A percentile compares a stretch with the other conserved stretches of the same genome.
phyloP scores from a whole-genome alignment of 108 stramenopile species.

The Cyclotella baltica region DNA sequence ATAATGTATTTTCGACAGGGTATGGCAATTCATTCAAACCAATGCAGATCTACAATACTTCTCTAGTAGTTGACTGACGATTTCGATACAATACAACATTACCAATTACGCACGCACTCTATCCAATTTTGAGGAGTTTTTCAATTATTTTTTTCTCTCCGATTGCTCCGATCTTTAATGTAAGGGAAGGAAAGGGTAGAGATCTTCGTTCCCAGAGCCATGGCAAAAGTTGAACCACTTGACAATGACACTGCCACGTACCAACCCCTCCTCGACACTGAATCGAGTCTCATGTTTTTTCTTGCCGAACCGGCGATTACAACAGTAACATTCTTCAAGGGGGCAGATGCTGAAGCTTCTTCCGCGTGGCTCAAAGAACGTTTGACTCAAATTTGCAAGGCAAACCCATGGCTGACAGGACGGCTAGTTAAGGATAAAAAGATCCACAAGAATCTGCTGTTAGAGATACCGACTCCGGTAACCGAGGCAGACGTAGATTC shows the following conservation, averaged over 20 bases:
- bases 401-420: constrained; percentile 35
- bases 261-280: constrained; percentile 25
- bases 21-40: too few species aligned
- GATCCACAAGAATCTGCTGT: constrained; percentile 17
- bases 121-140: too few species aligned
- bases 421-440: constrained; percentile 22
- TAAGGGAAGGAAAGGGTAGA: too few species aligned
- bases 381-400: constrained; percentile 14
- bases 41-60: too few species aligned
- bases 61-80: too few species aligned
- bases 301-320: constrained; percentile 23
- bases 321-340: constrained; percentile 23
- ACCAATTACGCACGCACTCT: too few species aligned
- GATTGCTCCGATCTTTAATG: too few species aligned
- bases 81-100: too few species aligned
- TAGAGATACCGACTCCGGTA: neutral
- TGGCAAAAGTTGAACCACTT: neutral
- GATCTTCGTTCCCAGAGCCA: neutral
- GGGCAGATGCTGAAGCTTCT: constrained; percentile 13
- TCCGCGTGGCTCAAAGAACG: constrained; percentile 11
- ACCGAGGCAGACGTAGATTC: constrained; percentile 28
- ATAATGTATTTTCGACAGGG: too few species aligned
- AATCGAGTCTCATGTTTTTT: constrained; percentile 27
- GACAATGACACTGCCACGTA: constrained; percentile 5
- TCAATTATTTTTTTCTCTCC: too few species aligned